phyloP scores from a whole-genome alignment of 768 basidiomycete genomes.

The Pseudohyphozyma bogoriensis region DNA sequence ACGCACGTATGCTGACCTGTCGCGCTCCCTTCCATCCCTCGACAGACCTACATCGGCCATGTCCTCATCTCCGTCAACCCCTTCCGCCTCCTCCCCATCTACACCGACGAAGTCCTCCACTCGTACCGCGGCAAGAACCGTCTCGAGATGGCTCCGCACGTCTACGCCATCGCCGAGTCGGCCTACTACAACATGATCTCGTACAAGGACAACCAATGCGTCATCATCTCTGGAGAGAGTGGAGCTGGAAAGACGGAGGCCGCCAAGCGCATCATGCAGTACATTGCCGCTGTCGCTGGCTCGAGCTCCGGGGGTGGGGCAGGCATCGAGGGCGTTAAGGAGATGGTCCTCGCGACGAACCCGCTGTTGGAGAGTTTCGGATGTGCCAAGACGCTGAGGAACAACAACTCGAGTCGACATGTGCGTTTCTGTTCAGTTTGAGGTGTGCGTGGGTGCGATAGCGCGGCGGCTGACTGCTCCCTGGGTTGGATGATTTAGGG shows the following conservation, averaged over 20 bases:
- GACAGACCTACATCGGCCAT: conserved; percentile 84
- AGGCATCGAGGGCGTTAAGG: conserved; percentile 87
- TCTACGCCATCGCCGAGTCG: conserved; percentile 91
- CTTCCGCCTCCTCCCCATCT: conserved; percentile 84
- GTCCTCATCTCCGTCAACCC: conserved; percentile 99
- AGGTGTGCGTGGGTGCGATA: background rate
- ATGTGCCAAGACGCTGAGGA: conserved; percentile 95
- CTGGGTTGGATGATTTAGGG: conserved; percentile 48
- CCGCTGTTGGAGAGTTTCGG: conserved; percentile 95
- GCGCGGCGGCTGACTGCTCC: background rate
- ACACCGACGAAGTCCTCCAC: conserved; percentile 75
- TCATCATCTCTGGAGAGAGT: conserved; percentile 98
- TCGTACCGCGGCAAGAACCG: conserved; percentile 93
- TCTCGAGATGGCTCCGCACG: conserved; percentile 94
- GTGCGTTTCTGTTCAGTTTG: conserved; percentile 47
- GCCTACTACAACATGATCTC: conserved; percentile 99
- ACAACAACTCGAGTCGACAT: conserved; percentile 97
- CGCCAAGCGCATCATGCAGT: conserved; percentile 99
- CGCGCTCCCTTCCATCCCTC: too few relatives aligned
- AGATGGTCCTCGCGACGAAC: conserved; percentile 98
- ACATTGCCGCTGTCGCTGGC: conserved; percentile 92
- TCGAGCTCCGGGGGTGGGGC: conserved; percentile 39
- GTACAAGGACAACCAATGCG: conserved; percentile 98
- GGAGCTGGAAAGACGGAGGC: conserved; percentile 99
- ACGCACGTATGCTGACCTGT: background rate